Evolutionary conservation across 176 grass and related monocot species (phyloP), one percentile per base, ranked within the genome.

Genomic region (Oryza punctata): DNA sequence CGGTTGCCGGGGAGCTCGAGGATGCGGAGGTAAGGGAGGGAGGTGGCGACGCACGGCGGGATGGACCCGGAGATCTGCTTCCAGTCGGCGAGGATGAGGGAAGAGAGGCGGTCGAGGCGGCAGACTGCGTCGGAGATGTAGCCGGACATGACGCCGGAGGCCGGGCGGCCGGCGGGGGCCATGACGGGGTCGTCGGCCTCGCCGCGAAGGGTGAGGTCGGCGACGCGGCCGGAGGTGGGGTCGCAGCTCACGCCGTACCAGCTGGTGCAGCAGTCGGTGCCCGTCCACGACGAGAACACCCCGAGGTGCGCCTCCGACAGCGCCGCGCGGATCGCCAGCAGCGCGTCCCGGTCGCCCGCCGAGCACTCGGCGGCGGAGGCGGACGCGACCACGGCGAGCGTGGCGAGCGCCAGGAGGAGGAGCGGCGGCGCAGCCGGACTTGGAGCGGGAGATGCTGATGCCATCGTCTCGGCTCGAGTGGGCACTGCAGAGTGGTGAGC

Each of bases 191-290:
- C 97, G 25, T 94, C 83, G 4, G 93, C 92, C 86, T 99, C 97
- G 0, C 93, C 97, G 43, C 97, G 97, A 26, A 99, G 91, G 6
- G 91, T 63, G 4, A 99, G 86, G 77, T 89, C 93, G 1, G 83
- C 89, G 6, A 99, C 93, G 75, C 93, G 89, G 19, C 93, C 93
- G 13, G 65, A 73, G 4, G 84, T 76, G 1, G 91, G 97, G 44
- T 96, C 97, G 82, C 97, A 99, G 60, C 69, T 93, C 79, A 99
- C 93, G 71, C 97, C 97, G 75, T 99, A 99, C 97, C 97, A 99
- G 50, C 29, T 59, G 30, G 75, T 18, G 91, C 97, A 99, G 87
- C 97, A 99, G 43, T 99, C 90, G 23, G 63, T 57, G 57, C 88
- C 92, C 35, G 74, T 79, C 94, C 94, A 97, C 4, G 94, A 65